Base-by-base conservation (phyloP, 352 stramenopile genomes). In the Phytophthora brassicae region DNA sequence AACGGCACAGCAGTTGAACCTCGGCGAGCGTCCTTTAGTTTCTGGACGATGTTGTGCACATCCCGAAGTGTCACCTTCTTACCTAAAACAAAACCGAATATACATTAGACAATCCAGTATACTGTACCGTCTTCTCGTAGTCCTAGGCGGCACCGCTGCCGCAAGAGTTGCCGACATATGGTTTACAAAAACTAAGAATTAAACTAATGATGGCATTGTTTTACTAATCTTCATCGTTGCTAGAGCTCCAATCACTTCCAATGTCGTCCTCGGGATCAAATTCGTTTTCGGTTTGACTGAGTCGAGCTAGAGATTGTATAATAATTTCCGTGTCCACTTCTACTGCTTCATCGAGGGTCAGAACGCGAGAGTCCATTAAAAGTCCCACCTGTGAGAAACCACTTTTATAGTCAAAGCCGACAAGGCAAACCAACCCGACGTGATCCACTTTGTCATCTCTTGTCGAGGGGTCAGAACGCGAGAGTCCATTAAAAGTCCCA, bases 361-460 rank as follows among this genome's bases (percentile, higher is more conserved):
- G 9, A 7, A 49, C 22, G 13, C 49, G 49, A 11, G n/a, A 35
- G 11, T 56, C 22, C 49, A 56, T 56, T 22, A 56, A n/a, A 23
- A 56, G 47, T 14, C 49, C 49, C 3, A 6, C 36, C 13, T 36
- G 14, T 3, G 35, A 46, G 20, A 57, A 57, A 12, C 49, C 50
- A 22, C 50, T 57, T 6, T 20, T 12, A 48, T 48, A 22, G 50
- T 57, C 4, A 36, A 39, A 19, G 50, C 7, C 8, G 36, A 39
- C n/a, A 48, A n/a, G 4, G 36, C 35, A 28, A 29, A 14, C 50
- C 50, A 48, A 38, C 50, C 38, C 28, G 50, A 48, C 7, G 50
- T 47, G 26, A 57, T 57, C 23, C 49, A 57, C 49, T 46, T 16
- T 38, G 23, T 48, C 35, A 57, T 57, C 8, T 57, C 20, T 4